phyloP scores from a whole-genome alignment of 371 early-diverging fungal genomes.

The Mucor racemosus region DNA sequence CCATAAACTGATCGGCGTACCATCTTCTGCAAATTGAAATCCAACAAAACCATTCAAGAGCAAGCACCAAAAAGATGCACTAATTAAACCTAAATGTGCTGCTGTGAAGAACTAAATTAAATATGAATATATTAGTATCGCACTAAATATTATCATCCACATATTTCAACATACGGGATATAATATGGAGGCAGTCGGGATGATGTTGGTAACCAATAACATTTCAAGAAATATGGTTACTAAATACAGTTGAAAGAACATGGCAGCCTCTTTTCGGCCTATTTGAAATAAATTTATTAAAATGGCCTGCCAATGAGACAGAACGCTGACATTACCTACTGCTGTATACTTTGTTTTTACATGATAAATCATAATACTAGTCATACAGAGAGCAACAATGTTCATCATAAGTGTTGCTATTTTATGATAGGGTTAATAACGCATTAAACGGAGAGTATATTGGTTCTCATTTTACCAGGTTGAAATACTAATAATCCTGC shows the following conservation, averaged over 20 bases:
- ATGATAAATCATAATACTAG: conserved; percentile 88
- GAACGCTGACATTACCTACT: conserved; percentile 62
- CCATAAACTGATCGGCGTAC: conserved; percentile 72
- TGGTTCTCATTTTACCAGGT: conserved; percentile 64
- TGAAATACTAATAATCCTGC: conserved; percentile 85
- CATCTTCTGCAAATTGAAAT: conserved; percentile 93
- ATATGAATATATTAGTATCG: conserved; percentile 16
- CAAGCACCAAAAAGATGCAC: conserved; percentile 80
- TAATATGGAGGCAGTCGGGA: conserved; percentile 71
- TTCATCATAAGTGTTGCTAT: conserved; percentile 77
- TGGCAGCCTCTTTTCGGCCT: conserved; percentile 89
- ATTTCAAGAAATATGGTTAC: conserved; percentile 75
- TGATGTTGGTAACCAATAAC: conserved; percentile 78
- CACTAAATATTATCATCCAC: neutral
- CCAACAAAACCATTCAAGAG: conserved; percentile 90
- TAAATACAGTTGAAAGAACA: conserved; percentile 90
- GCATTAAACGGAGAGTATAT: neutral
- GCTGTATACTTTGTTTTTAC: conserved; percentile 92
- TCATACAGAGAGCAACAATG: conserved; percentile 83
- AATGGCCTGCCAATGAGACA: neutral
- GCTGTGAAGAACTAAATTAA: conserved; percentile 75
- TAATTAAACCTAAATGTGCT: conserved; percentile 72
- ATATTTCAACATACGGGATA: conserved; percentile 65
- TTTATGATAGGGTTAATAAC: neutral
- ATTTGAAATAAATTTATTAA: neutral